These are phyloP conservation scores for Collybia mongolica DNA, from an alignment of 768 basidiomycete genomes.

Conservation along the genomic window DNA sequence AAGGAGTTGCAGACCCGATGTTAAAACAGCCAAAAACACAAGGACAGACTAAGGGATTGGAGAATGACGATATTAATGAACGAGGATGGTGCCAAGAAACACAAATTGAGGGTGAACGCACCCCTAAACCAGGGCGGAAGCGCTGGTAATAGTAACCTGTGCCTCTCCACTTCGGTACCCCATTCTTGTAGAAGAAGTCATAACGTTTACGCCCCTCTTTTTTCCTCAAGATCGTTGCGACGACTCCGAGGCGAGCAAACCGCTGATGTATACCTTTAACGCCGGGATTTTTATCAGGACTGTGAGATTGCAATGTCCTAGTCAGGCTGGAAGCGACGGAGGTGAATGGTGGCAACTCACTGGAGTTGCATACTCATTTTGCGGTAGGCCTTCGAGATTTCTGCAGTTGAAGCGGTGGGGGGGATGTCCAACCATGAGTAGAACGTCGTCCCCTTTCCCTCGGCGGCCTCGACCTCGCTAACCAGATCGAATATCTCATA, in stretches of 20 bases:
- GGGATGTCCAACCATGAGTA: conserved; percentile 91
- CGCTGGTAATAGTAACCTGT: conserved; percentile 96
- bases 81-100: neutral
- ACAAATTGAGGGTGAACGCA: conserved; percentile 28
- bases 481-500: conserved; percentile 97
- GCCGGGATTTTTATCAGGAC: conserved; percentile 94
- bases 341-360: conserved; percentile 44
- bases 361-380: conserved; percentile 89
- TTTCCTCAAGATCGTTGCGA: conserved; percentile 78
- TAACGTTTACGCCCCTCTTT: conserved; percentile 79
- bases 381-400: conserved; percentile 89
- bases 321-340: neutral
- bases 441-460: conserved; percentile 94
- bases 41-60: conserved; percentile 58
- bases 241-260: conserved; percentile 89
- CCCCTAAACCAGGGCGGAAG: conserved; percentile 89
- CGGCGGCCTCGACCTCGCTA: conserved; percentile 71
- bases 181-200: conserved; percentile 96
- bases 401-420: conserved; percentile 65
- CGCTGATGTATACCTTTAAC: conserved; percentile 82
- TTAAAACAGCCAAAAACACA: conserved; percentile 72
- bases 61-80: conserved; percentile 7
- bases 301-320: conserved; percentile 24
- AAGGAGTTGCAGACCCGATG: conserved; percentile 80
- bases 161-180: conserved; percentile 95